Base-by-base conservation (phyloP, 495 filamentous ascomycete genomes). In the Penicillium angulare region DNA sequence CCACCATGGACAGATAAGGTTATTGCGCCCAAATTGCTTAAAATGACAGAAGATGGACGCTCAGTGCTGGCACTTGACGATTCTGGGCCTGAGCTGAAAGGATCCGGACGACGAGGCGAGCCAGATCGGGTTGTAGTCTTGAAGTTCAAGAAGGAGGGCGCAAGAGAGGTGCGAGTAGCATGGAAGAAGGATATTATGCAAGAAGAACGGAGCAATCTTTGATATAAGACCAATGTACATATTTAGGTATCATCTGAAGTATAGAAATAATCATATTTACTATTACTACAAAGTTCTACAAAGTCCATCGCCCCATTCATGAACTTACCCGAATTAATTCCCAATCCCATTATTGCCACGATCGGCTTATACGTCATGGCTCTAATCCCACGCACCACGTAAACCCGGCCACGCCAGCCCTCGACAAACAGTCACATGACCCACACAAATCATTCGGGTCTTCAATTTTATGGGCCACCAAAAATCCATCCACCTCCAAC, bases 1-100 rank as follows among this genome's bases (percentile, higher is more conserved):
- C 77, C 79, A 2, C 73, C 85, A 7, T 93, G 90, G 89, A 80
- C 75, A 9, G 77, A 93, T 18, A 95, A 89, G 64, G 84, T 80
- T 17, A 93, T 96, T 33, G 85, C 80, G 34, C 89, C 90, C 1
- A 70, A 71, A n/a, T 69, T 75, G 27, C 49, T 89, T 22, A 78
- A 81, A 49, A 60, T 78, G 57, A 64, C 76, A n/a, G 63, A 69
- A 8, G 83, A 89, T 55, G 72, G 77, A 15, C 72, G 83, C 47
- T 60, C 79, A 13, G 81, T 91, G 13, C 63, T 96, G 42, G 84
- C 70, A 0, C 63, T 97, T 35, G 82, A 87, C 50, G 78, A 84
- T 55, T 83, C 89, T 1, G 89, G 89, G 0, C 77, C 70, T 32
- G 91, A 95, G 61, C 63, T 95, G 20, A 74, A 79, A 56, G 83